Percentiles rank a stretch among this genome's conserved stretches.
phyloP scores from a whole-genome alignment of 2,329 filamentous ascomycete genomes.

The Cercospora sp. region DNA sequence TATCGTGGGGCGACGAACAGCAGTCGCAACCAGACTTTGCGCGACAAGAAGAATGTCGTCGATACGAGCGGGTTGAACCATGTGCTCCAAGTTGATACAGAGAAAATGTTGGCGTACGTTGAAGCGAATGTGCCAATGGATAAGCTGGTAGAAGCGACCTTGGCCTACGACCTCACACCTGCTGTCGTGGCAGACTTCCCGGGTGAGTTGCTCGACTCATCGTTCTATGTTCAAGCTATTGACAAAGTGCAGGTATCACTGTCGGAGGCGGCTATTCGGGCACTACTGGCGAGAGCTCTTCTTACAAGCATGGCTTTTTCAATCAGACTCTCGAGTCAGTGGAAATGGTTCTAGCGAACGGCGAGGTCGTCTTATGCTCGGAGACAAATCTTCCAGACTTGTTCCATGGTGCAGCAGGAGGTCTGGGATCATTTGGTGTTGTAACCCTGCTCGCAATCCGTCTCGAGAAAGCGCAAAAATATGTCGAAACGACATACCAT shows the following conservation, averaged over 20 bases:
- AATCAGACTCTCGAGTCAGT: slow-evolving; percentile 62
- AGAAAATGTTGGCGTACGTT: slow-evolving; percentile 58
- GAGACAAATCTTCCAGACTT: slow-evolving; percentile 58
- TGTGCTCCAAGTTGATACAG: slow-evolving; percentile 62
- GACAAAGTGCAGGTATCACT: slow-evolving; percentile 54
- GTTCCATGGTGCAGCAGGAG: slow-evolving; percentile 65
- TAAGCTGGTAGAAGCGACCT: slow-evolving; percentile 57
- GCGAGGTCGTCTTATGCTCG: slow-evolving; percentile 57
- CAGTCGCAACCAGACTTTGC: slow-evolving; percentile 57
- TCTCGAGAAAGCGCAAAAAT: slow-evolving; percentile 49
- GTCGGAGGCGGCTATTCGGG: slow-evolving; percentile 68
- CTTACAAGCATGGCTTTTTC: slow-evolving; percentile 68
- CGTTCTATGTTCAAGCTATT: neutral
- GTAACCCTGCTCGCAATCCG: slow-evolving; percentile 58
- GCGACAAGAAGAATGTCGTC: slow-evolving; percentile 50
- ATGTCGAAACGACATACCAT: slow-evolving; percentile 53
- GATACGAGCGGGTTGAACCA: slow-evolving; percentile 66
- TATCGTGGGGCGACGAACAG: slow-evolving; percentile 77
- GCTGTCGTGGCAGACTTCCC: slow-evolving; percentile 71
- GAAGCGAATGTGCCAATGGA: slow-evolving; percentile 73
- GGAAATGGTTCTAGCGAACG: slow-evolving; percentile 65
- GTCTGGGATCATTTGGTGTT: slow-evolving; percentile 66
- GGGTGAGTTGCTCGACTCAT: slow-evolving; percentile 31
- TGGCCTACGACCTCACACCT: slow-evolving; percentile 58
- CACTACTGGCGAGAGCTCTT: slow-evolving; percentile 67